These are phyloP conservation scores for Trichoderma hamatum DNA, from an alignment of 2,329 filamentous ascomycete species.

Conservation along the genomic window DNA sequence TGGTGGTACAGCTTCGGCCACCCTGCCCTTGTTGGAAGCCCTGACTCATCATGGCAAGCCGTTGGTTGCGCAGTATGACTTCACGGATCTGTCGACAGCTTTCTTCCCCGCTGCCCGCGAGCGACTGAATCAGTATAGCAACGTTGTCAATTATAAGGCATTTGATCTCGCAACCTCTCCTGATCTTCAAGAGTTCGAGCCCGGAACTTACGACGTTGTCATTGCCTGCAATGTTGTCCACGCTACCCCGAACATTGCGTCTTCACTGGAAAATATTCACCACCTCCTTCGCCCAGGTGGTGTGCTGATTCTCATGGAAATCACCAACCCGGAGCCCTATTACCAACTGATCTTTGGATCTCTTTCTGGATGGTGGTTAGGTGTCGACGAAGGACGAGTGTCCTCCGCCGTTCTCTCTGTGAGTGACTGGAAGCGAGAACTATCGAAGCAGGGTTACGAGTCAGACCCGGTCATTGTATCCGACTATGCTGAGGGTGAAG, in stretches of 20 bases:
- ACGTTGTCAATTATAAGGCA: constrained; percentile 31
- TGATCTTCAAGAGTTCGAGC: constrained; percentile 40
- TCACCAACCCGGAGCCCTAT: constrained; percentile 32
- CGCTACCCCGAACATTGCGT: constrained; percentile 35
- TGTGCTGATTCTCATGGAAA: constrained; percentile 36
- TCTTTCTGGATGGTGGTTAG: constrained; percentile 43
- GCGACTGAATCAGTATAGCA: constrained; percentile 32
- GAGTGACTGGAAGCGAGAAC: neutral
- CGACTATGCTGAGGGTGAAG: constrained; percentile 31
- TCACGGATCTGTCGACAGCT: constrained; percentile 49
- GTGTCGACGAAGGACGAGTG: neutral
- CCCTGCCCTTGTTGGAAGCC: constrained; percentile 39
- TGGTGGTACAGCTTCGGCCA: constrained; percentile 47
- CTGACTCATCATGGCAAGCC: constrained; percentile 33
- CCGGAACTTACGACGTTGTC: constrained; percentile 41
- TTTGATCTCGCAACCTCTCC: constrained; percentile 39
- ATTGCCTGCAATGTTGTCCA: constrained; percentile 40
- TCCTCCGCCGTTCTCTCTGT: neutral
- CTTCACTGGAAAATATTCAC: constrained; percentile 26
- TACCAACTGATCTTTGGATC: constrained; percentile 38
- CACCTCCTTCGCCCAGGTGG: constrained; percentile 35
- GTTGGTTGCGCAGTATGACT: constrained; percentile 41
- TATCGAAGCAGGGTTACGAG: neutral
- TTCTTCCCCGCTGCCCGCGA: constrained; percentile 45
- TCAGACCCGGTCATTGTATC: neutral